These are phyloP conservation scores for Rhododendron simsii DNA, from an alignment of 148 eudicot species.

Conservation along the genomic window DNA sequence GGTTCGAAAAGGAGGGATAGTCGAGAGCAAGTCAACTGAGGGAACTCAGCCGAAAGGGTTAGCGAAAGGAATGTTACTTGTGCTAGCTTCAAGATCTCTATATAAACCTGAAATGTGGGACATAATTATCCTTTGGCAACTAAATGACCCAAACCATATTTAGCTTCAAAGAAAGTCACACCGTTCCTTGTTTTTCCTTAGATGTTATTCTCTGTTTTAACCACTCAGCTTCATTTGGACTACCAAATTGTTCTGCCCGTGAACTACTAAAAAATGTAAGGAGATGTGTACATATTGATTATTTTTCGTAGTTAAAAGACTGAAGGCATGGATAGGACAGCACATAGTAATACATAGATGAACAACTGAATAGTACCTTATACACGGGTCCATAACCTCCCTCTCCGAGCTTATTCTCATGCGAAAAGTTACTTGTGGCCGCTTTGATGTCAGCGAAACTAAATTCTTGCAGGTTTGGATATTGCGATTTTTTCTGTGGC, in stretches of 20 bases:
- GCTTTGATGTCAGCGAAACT: conserved; percentile 24
- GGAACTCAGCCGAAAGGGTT: neutral
- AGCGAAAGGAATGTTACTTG: neutral
- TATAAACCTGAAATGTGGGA: neutral
- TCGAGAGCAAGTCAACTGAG: neutral
- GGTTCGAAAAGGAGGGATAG: neutral
- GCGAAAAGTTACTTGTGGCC: conserved; percentile 33
- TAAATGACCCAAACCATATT: neutral
- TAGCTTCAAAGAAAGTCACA: too few relatives aligned
- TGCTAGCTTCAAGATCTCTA: neutral
- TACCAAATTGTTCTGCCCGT: neutral
- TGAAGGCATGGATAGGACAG: neutral
- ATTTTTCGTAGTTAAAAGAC: neutral
- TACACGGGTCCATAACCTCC: conserved; percentile 51
- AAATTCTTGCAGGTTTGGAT: conserved; percentile 27
- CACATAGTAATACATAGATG: neutral
- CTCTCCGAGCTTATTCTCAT: conserved; percentile 33
- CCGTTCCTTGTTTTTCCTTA: too few relatives aligned
- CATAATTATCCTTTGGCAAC: neutral
- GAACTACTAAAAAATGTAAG: neutral
- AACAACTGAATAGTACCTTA: conserved; percentile 26
- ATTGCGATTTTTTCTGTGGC: neutral
- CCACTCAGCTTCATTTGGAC: neutral
- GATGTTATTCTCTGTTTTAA: too few relatives aligned
- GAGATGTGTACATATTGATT: neutral